Conservation (phyloP, 2,329 filamentous ascomycete species). For the Paramyrothecium roridum region DNA sequence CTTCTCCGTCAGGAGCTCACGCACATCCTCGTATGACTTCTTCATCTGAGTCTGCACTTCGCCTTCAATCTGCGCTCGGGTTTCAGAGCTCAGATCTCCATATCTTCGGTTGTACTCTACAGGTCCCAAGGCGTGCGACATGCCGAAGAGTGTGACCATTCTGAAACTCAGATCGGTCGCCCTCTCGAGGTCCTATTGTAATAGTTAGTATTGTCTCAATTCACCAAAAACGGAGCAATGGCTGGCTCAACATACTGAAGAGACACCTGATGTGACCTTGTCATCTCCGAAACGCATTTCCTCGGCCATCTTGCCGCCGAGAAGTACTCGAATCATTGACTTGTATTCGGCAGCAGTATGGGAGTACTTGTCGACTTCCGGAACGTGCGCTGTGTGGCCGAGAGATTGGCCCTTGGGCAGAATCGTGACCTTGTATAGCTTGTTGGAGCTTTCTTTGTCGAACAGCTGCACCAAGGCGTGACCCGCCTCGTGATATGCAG, state of each 20-base stretch:
- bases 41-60: conserved; percentile 85
- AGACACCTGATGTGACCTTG: conserved; percentile 85
- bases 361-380: conserved; percentile 90
- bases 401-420: conserved; percentile 84
- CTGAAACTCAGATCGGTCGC: conserved; percentile 81
- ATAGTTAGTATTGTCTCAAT: conserved; percentile 21
- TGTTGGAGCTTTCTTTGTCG: conserved; percentile 65
- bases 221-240: not conserved
- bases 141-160: conserved; percentile 87
- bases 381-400: conserved; percentile 83
- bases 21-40: conserved; percentile 74
- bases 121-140: conserved; percentile 84
- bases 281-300: conserved; percentile 91
- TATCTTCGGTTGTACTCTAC: conserved; percentile 85
- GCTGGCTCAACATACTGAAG: conserved; percentile 53
- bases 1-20: conserved; percentile 67
- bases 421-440: conserved; percentile 96
- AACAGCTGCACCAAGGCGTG: conserved; percentile 90
- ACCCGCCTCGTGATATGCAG: conserved; percentile 94
- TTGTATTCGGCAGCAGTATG: conserved; percentile 82
- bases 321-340: conserved; percentile 72
- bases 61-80: conserved; percentile 79
- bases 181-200: conserved; percentile 70
- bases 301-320: conserved; percentile 87
- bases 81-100: conserved; percentile 77